These are phyloP conservation scores for Dentipellis fragilis DNA, from an alignment of 768 basidiomycete species.

Conservation along the genomic window DNA sequence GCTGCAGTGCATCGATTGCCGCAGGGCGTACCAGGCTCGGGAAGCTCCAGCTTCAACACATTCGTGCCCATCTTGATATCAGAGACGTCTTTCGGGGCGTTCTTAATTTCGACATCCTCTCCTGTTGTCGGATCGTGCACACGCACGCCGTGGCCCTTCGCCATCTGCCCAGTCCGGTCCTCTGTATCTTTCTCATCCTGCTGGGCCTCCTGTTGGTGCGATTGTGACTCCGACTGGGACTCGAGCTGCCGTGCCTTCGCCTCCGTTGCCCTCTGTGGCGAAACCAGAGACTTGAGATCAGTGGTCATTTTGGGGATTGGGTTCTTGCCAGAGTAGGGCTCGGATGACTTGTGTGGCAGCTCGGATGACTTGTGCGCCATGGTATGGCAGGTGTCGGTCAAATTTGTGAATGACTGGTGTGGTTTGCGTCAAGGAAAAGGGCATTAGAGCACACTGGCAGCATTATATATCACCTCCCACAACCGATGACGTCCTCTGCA, in stretches of 20 bases:
- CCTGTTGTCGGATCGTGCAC: constrained; percentile 43
- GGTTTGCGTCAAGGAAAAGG: too few relatives aligned
- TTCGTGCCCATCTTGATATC: constrained; percentile 18
- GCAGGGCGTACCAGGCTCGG: constrained; percentile 20
- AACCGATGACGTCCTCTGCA: too few relatives aligned
- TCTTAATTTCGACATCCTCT: constrained; percentile 36
- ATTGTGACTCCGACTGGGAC: constrained; percentile 2
- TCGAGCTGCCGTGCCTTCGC: constrained; percentile 22
- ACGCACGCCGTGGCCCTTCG: constrained; percentile 21
- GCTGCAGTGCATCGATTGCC: not conserved
- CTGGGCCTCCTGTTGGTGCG: not conserved
- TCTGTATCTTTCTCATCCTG: constrained; percentile 18
- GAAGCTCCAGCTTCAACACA: constrained; percentile 20
- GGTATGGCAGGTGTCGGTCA: too few relatives aligned
- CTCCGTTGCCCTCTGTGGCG: constrained; percentile 20
- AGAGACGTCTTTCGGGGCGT: constrained; percentile 25
- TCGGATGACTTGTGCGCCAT: constrained; percentile 3
- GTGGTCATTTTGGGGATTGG: constrained; percentile 22
- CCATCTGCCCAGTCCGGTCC: constrained; percentile 16
- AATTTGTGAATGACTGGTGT: too few relatives aligned
- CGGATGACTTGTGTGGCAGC: constrained; percentile 19
- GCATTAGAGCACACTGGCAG: too few relatives aligned
- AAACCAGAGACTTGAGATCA: constrained; percentile 20
- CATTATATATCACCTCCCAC: too few relatives aligned
- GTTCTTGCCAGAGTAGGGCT: constrained; percentile 25